These are phyloP conservation scores for Magnaporthiopsis incrustans DNA, from an alignment of 2,329 filamentous ascomycete species.

Conservation along the genomic window DNA sequence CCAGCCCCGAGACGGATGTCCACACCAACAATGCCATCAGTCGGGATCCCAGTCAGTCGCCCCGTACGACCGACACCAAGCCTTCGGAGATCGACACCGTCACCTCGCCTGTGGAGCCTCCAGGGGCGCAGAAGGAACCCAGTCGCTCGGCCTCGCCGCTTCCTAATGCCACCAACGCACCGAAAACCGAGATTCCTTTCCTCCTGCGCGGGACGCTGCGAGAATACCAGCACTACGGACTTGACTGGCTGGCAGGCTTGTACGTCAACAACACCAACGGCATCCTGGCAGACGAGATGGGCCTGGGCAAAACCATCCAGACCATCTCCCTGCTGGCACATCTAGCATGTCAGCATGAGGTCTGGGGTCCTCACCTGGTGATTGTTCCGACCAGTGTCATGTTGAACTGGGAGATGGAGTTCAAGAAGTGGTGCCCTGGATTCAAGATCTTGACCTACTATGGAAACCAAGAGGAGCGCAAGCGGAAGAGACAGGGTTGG, in stretches of 20 bases:
- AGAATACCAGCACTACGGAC: slow-evolving; percentile 93
- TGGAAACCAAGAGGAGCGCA: slow-evolving; percentile 85
- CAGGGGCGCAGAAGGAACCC: slow-evolving; percentile 21
- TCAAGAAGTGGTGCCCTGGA: slow-evolving; percentile 97
- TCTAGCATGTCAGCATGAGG: slow-evolving; percentile 77
- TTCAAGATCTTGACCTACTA: slow-evolving; percentile 99
- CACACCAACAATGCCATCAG: slow-evolving; percentile 35
- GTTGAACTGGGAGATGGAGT: slow-evolving; percentile 99
- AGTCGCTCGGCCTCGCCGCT: slow-evolving; percentile 25
- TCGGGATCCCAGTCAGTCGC: slow-evolving; percentile 37
- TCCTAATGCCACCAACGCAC: slow-evolving; percentile 23
- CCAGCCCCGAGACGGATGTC: slow-evolving; percentile 34
- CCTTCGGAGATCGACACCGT: slow-evolving; percentile 38
- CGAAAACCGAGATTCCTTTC: slow-evolving; percentile 69
- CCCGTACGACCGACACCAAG: slow-evolving; percentile 41
- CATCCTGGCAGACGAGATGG: slow-evolving; percentile 97
- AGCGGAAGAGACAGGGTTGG: slow-evolving; percentile 87
- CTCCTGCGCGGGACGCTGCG: slow-evolving; percentile 81
- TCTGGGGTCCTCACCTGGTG: slow-evolving; percentile 94
- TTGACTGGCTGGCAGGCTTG: slow-evolving; percentile 92
- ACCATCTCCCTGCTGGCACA: slow-evolving; percentile 92
- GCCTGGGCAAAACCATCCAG: slow-evolving; percentile 95
- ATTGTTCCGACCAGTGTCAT: slow-evolving; percentile 97
- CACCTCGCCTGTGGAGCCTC: slow-evolving; percentile 28
- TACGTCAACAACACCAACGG: slow-evolving; percentile 92